These are phyloP conservation scores for Euphorbia lathyris DNA, from an alignment of 345 rosid species.

Conservation along the genomic window DNA sequence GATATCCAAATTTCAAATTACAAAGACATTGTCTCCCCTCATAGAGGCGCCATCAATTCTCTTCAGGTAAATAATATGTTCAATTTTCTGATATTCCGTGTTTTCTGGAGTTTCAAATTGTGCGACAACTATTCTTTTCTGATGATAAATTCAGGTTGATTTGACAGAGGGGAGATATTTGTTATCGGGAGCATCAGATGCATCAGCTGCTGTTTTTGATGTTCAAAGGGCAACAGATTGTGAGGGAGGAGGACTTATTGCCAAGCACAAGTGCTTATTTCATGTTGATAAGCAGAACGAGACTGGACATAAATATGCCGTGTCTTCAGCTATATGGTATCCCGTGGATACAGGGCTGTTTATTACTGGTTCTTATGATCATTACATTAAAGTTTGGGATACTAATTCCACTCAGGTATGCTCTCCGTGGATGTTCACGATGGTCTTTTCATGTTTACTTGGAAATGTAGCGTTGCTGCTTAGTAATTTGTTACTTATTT, in stretches of 20 bases:
- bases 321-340: constrained; percentile 90
- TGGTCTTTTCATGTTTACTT: not conserved
- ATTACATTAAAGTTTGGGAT: constrained; percentile 86
- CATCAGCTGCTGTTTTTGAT: constrained; percentile 76
- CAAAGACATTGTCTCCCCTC: constrained; percentile 82
- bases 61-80: constrained; percentile 51
- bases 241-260: constrained; percentile 68
- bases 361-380: constrained; percentile 82
- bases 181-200: constrained; percentile 83
- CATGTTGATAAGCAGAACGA: constrained; percentile 72
- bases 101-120: not conserved
- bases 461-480: not conserved
- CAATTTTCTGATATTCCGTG: not conserved
- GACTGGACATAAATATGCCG: constrained; percentile 66
- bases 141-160: constrained; percentile 69
- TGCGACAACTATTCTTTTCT: constrained; percentile 10
- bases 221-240: constrained; percentile 55
- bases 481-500: not conserved
- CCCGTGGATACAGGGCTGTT: constrained; percentile 93
- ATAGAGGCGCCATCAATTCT: constrained; percentile 82
- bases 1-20: constrained; percentile 67
- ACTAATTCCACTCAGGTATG: constrained; percentile 76
- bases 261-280: constrained; percentile 67
- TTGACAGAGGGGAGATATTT: constrained; percentile 82
- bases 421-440: not conserved